Percentiles rank a stretch among this genome's conserved stretches.
phyloP scores from a whole-genome alignment of 331 rosid species.

The Malus hybrid region DNA sequence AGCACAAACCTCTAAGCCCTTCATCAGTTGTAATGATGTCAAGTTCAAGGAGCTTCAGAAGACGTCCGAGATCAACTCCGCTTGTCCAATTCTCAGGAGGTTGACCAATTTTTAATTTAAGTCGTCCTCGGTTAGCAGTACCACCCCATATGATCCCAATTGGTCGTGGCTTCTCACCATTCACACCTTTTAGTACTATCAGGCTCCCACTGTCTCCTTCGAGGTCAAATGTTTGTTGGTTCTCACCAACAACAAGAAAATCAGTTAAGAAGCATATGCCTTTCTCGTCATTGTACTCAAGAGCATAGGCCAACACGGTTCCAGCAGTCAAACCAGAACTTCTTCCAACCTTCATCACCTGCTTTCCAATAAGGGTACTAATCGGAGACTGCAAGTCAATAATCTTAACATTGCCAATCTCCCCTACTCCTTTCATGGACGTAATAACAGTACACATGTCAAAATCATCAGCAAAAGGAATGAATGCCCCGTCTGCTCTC shows the following conservation, averaged over 20 bases:
- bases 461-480: conserved; percentile 95
- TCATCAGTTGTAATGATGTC: conserved; percentile 86
- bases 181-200: conserved; percentile 75
- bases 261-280: conserved; percentile 97
- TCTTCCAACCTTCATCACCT: conserved; percentile 95
- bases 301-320: conserved; percentile 91
- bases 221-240: conserved; percentile 95
- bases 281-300: conserved; percentile 96
- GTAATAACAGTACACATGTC: conserved; percentile 87
- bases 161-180: conserved; percentile 72
- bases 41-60: conserved; percentile 90
- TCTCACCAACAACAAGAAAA: conserved; percentile 97
- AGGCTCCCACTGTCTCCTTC: conserved; percentile 99
- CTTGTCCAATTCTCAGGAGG: conserved; percentile 99
- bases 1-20: conserved; percentile 74
- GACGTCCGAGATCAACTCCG: conserved; percentile 97
- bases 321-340: conserved; percentile 96
- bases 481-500: conserved; percentile 96
- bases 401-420: conserved; percentile 68
- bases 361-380: conserved; percentile 81
- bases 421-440: conserved; percentile 83
- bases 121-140: conserved; percentile 96
- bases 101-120: conserved; percentile 79
- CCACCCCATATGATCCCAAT: conserved; percentile 99
- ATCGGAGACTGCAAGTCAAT: conserved; percentile 85